Percentiles rank a stretch among this genome's conserved stretches.
Evolutionary conservation across 805 yeast species (phyloP).

Genomic region (Kuraishia cidri): DNA sequence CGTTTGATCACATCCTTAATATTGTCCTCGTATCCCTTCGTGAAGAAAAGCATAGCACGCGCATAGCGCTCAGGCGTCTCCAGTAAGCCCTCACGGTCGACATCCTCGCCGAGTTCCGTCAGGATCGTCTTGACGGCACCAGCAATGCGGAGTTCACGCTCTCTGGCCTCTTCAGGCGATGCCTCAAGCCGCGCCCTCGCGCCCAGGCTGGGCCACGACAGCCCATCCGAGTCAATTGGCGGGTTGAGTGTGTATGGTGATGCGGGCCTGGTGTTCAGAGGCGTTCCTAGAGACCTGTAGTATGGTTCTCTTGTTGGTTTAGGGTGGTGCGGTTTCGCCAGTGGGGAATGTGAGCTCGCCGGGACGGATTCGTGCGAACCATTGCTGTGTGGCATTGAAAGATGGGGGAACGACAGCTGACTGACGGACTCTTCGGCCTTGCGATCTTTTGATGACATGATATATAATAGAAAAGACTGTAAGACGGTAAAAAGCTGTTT

Average conservation of each 20-base stretch:
- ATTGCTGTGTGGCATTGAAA: background rate
- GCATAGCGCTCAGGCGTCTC: slow-evolving; percentile 98
- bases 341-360: background rate
- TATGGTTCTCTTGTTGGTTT: slow-evolving; percentile 23
- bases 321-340: slow-evolving; percentile 9
- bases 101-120: slow-evolving; percentile 86
- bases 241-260: slow-evolving; percentile 78
- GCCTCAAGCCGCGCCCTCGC: slow-evolving; percentile 73
- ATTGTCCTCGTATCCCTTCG: slow-evolving; percentile 95
- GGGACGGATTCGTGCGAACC: too few species aligned
- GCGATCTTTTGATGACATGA: background rate
- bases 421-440: background rate
- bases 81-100: slow-evolving; percentile 75
- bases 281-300: slow-evolving; percentile 34
- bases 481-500: too few species aligned
- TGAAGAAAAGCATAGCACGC: slow-evolving; percentile 89
- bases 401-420: background rate
- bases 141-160: slow-evolving; percentile 71
- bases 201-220: slow-evolving; percentile 91
- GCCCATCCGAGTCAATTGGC: slow-evolving; percentile 83
- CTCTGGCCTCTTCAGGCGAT: slow-evolving; percentile 50
- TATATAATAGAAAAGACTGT: too few species aligned
- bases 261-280: slow-evolving; percentile 68
- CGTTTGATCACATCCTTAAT: slow-evolving; percentile 85
- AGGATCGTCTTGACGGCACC: slow-evolving; percentile 74